These are phyloP conservation scores for Tuber calosporum DNA, from an alignment of 495 filamentous ascomycete species.

Conservation along the genomic window DNA sequence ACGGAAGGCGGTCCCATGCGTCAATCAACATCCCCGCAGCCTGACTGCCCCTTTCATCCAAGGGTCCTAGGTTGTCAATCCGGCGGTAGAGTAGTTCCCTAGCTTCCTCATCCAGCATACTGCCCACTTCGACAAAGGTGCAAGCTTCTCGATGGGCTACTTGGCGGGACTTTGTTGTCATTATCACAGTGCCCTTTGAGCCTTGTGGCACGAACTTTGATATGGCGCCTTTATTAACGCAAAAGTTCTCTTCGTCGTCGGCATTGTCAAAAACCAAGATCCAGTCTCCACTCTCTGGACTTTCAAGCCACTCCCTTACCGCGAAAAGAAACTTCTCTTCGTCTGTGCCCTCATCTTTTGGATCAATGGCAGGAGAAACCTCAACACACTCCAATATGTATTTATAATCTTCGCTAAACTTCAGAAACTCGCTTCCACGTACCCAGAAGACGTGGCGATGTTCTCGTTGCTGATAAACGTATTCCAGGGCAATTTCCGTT, in stretches of 20 bases:
- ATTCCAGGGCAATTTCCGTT: constrained; percentile 49
- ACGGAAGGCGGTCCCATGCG: constrained; percentile 36
- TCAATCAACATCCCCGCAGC: constrained; percentile 19
- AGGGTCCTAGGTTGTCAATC: constrained; percentile 13
- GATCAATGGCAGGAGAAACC: constrained; percentile 23
- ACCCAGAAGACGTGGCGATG: constrained; percentile 44
- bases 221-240: constrained; percentile 5
- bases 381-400: constrained; percentile 41
- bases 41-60: constrained; percentile 18
- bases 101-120: constrained; percentile 5
- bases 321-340: background rate
- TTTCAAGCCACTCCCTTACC: constrained; percentile 16
- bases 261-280: constrained; percentile 45
- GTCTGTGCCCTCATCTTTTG: constrained; percentile 13
- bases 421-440: constrained; percentile 35
- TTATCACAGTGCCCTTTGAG: constrained; percentile 37
- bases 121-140: background rate
- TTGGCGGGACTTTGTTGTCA: constrained; percentile 41
- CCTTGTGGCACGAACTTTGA: constrained; percentile 26
- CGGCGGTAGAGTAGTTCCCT: background rate
- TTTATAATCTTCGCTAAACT: constrained; percentile 44
- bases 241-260: constrained; percentile 40
- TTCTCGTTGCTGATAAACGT: constrained; percentile 37
- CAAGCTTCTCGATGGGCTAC: constrained; percentile 14
- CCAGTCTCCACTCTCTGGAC: constrained; percentile 30